A percentile compares a stretch with the other conserved stretches of the same genome.
Evolutionary conservation across 805 yeast species (phyloP).

Genomic region (Saturnispora silvae): DNA sequence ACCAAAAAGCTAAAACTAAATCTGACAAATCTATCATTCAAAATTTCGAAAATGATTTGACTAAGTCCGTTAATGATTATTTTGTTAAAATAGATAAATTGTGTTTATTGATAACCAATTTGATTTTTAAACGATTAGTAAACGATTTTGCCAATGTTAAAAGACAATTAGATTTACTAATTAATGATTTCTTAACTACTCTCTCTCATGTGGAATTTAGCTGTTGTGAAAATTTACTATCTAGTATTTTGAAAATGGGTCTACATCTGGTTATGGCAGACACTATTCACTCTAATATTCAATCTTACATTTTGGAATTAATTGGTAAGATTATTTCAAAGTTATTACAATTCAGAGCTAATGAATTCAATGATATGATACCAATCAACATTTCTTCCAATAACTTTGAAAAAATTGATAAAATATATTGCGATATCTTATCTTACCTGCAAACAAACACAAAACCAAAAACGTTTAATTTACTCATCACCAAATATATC

Average conservation of each 20-base stretch:
- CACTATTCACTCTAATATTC: constrained; percentile 31
- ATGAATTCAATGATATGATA: background rate
- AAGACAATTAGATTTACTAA: constrained; percentile 38
- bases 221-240: constrained; percentile 41
- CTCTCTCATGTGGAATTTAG: constrained; percentile 53
- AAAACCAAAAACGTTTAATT: background rate
- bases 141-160: constrained; percentile 21
- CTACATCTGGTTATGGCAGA: constrained; percentile 21
- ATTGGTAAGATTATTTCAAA: constrained; percentile 51
- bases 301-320: constrained; percentile 45
- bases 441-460: background rate
- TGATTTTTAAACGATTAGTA: constrained; percentile 23
- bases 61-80: background rate
- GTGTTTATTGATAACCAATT: constrained; percentile 12
- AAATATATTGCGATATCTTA: background rate
- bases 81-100: background rate
- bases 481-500: background rate
- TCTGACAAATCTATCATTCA: constrained; percentile 9
- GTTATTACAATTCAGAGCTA: constrained; percentile 29
- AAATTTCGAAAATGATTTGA: constrained; percentile 3
- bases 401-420: constrained; percentile 7
- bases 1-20: constrained; percentile 4
- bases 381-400: constrained; percentile 5
- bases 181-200: constrained; percentile 45
- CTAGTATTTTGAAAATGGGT: constrained; percentile 34